Evolutionary conservation across 768 basidiomycete species (phyloP).

Genomic region (Leucocoprinus sp.): DNA sequence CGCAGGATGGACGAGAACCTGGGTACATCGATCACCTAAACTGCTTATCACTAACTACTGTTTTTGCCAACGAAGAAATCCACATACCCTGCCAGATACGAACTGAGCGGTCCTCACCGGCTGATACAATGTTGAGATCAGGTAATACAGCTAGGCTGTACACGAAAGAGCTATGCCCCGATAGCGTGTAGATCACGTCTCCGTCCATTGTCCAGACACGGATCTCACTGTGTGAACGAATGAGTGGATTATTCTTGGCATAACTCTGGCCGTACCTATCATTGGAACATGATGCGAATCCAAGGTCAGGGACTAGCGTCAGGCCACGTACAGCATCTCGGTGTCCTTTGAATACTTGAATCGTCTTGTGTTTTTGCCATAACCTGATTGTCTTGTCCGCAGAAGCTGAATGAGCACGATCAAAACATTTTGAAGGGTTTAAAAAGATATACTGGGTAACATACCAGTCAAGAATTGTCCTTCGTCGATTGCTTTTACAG

Average conservation of each 20-base stretch:
- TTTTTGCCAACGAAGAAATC: constrained; percentile 18
- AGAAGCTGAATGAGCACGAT: constrained; percentile 47
- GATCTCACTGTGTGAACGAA: constrained; percentile 57
- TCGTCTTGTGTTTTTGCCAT: constrained; percentile 69
- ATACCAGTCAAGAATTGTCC: constrained; percentile 77
- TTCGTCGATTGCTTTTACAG: constrained; percentile 73
- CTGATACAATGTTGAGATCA: constrained; percentile 76
- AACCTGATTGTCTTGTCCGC: constrained; percentile 93
- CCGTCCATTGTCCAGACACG: constrained; percentile 87
- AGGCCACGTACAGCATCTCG: constrained; percentile 87
- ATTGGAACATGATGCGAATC: constrained; percentile 94
- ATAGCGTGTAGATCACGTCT: constrained; percentile 67
- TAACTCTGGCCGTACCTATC: constrained; percentile 56
- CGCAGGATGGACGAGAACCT: constrained; percentile 88
- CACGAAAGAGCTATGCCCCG: constrained; percentile 95
- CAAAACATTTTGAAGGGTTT: neutral
- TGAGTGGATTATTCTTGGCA: neutral
- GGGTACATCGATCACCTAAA: constrained; percentile 73
- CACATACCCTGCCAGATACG: constrained; percentile 78
- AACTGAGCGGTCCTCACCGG: constrained; percentile 90
- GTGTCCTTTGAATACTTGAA: constrained; percentile 80
- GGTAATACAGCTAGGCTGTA: constrained; percentile 83
- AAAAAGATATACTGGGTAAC: constrained; percentile 10
- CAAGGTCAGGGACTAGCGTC: constrained; percentile 71
- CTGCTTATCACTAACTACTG: neutral